Percentiles rank a stretch among this genome's conserved stretches.
phyloP scores from a whole-genome alignment of 202 grass and related monocot species.

The Musa balbisiana region DNA sequence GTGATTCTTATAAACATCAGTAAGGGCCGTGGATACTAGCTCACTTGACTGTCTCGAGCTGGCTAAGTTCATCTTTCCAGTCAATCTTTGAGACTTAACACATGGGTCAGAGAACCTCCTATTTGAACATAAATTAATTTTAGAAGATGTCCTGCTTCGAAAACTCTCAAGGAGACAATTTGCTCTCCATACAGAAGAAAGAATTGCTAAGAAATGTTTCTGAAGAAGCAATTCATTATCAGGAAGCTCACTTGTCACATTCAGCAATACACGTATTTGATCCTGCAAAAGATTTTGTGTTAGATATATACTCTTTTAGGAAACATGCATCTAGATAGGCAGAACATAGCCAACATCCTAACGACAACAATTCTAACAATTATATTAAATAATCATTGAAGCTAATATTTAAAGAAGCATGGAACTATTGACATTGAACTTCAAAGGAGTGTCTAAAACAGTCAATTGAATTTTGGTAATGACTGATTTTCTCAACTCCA shows the following conservation, averaged over 20 bases:
- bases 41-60: slow-evolving; percentile 45
- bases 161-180: slow-evolving; percentile 33
- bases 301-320: slow-evolving; percentile 12
- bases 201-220: slow-evolving; percentile 80
- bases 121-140: slow-evolving; percentile 27
- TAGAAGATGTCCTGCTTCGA: slow-evolving; percentile 6
- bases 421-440: too few species aligned
- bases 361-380: background rate
- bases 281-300: slow-evolving; percentile 51
- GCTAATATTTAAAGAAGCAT: background rate
- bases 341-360: background rate
- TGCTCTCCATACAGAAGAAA: slow-evolving; percentile 96
- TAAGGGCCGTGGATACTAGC: slow-evolving; percentile 53
- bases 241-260: slow-evolving; percentile 73
- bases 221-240: slow-evolving; percentile 88
- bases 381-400: background rate
- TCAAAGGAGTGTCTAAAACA: too few species aligned
- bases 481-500: too few species aligned
- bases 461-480: too few species aligned
- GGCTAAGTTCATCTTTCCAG: slow-evolving; percentile 32
- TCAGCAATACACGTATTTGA: slow-evolving; percentile 76
- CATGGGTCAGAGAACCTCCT: slow-evolving; percentile 12
- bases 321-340: background rate
- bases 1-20: slow-evolving; percentile 47
- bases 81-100: slow-evolving; percentile 26